Evolutionary conservation across 2,329 filamentous ascomycete species (phyloP).

Genomic region (Cercospora sp.): DNA sequence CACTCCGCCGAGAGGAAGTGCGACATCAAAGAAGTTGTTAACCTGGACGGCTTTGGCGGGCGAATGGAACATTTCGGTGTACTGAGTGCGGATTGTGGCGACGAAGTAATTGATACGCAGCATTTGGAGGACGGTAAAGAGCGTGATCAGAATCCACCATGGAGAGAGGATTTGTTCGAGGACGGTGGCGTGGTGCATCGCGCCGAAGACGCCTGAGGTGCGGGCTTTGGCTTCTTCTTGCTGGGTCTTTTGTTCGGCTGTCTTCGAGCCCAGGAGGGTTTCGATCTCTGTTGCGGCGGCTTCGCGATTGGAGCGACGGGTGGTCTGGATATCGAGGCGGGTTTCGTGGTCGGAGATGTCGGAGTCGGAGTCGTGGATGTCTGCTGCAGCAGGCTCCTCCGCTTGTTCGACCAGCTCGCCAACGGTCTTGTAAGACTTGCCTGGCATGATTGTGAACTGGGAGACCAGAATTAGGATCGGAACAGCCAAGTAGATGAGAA

Average conservation of each 20-base stretch:
- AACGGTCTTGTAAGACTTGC: constrained; percentile 55
- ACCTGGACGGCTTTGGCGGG: constrained; percentile 63
- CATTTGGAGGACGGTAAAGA: constrained; percentile 68
- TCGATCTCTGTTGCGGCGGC: constrained; percentile 70
- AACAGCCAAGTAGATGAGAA: constrained; percentile 52
- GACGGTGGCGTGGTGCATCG: constrained; percentile 72
- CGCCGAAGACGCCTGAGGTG: constrained; percentile 79
- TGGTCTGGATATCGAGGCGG: constrained; percentile 55
- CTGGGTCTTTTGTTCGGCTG: constrained; percentile 63
- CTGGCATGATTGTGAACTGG: constrained; percentile 51
- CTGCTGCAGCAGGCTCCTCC: constrained; percentile 48
- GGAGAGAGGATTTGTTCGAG: constrained; percentile 71
- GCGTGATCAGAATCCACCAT: constrained; percentile 81
- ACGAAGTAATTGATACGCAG: constrained; percentile 84
- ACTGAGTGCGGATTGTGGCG: constrained; percentile 80
- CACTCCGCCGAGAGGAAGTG: constrained; percentile 78
- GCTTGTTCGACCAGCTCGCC: constrained; percentile 77
- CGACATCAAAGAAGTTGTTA: constrained; percentile 84
- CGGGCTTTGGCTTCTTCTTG: constrained; percentile 68
- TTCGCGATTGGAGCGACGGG: constrained; percentile 57
- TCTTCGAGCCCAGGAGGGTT: constrained; percentile 66
- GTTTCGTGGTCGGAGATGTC: constrained; percentile 55
- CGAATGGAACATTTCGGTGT: constrained; percentile 70
- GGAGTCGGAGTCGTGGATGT: constrained; percentile 56
- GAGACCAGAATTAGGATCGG: constrained; percentile 45